Base-by-base conservation (phyloP, 768 basidiomycete species). In the Psilocybe tampanensis region DNA sequence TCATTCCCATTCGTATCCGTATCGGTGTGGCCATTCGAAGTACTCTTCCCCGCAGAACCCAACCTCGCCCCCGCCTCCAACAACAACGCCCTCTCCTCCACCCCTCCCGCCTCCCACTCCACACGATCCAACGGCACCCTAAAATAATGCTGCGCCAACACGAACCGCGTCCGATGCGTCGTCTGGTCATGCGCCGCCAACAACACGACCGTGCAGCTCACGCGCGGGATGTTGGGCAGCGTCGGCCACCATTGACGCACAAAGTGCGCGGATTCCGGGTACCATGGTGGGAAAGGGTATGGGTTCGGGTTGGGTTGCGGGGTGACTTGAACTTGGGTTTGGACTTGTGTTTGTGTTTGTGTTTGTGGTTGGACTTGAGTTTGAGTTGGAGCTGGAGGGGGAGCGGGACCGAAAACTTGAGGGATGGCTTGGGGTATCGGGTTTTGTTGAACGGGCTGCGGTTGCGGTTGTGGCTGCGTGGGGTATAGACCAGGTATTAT, bases 181-280 rank as follows among this genome's bases (percentile, higher is more conserved):
- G 75, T 70, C n/a, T 75, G 79, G 60, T 89, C 83, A 56, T 88
- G 86, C 11, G 80, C 76, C 0, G 86, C 83, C 3, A 89, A 80
- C 1, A 90, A 76, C 19, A 89, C 80, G 19, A 90, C 88, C 0
- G 88, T 88, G 63, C 87, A 89, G 69, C 87, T 89, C 8, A 89
- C 78, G 22, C 83, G 77, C 1, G 86, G 89, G 12, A 89, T 81
- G 1, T 78, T 75, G 0, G 84, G 78, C 2, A 90, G 70, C 2
- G 81, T 84, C 1, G 89, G 89, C 89, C 89, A 90, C 89, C 89
- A 90, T 59, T 90, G 89, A 11, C 89, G 82, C 5, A 90, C 88
- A 58, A 90, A 90, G 70, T 90, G 88, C 0, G 87, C 88, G 48
- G 81, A 83, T 64, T 89, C 88, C 13, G 88, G 86, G 59, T 83